Percentiles rank a stretch among this genome's conserved stretches.
These are phyloP conservation scores for Camelina laxa DNA, from an alignment of 345 rosid species.

Conservation along the genomic window DNA sequence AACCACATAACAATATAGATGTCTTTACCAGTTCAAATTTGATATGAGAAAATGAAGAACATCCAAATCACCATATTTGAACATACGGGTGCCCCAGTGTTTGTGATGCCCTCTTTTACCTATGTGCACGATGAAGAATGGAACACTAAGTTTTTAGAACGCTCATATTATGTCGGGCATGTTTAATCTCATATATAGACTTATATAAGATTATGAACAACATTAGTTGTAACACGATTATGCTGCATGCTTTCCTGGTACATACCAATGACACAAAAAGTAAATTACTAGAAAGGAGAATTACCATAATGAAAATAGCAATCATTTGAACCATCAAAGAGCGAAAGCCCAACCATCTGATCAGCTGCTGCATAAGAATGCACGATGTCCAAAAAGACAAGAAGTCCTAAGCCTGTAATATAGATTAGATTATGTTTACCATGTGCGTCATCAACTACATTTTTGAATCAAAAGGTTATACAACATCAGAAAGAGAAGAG, in stretches of 20 bases:
- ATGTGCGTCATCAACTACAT: constrained; percentile 77
- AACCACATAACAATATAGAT: constrained; percentile 16
- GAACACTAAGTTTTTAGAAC: constrained; percentile 15
- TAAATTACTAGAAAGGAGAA: constrained; percentile 1
- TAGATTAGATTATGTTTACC: constrained; percentile 48
- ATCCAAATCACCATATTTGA: constrained; percentile 89
- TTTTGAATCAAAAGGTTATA: constrained; percentile 46
- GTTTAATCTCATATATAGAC: constrained; percentile 20
- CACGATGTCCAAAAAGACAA: constrained; percentile 88
- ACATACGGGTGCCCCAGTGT: constrained; percentile 98
- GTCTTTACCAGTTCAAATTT: constrained; percentile 86
- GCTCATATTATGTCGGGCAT: constrained; percentile 7
- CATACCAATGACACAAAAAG: constrained; percentile 13
- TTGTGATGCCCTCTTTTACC: constrained; percentile 98
- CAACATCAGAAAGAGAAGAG: constrained; percentile 1
- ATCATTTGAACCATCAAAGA: constrained; percentile 95
- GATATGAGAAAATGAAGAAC: constrained; percentile 90
- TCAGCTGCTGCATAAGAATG: constrained; percentile 97
- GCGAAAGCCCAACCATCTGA: constrained; percentile 94
- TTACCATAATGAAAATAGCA: constrained; percentile 95
- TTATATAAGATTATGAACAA: constrained; percentile 9
- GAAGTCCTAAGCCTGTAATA: constrained; percentile 74
- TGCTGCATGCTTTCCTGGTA: constrained; percentile 14
- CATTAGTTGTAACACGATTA: constrained; percentile 17
- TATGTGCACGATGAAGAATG: constrained; percentile 39